A percentile compares a stretch with the other conserved stretches of the same genome.
These are phyloP conservation scores for Clavaria fumosa DNA, from an alignment of 768 basidiomycete genomes.

Conservation along the genomic window DNA sequence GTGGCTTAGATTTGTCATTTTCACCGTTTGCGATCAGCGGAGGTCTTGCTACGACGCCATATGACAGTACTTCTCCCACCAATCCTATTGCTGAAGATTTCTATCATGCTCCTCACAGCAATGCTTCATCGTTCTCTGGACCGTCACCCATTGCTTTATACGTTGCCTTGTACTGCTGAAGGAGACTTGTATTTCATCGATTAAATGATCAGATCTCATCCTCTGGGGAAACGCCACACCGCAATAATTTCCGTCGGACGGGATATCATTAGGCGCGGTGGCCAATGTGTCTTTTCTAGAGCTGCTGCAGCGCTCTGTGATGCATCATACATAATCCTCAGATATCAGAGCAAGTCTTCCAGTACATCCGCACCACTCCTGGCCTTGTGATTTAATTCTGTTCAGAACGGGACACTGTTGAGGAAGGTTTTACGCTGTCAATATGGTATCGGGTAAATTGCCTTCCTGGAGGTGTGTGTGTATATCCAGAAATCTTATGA, in stretches of 20 bases:
- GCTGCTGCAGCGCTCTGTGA: too few species aligned
- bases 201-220: constrained; percentile 5
- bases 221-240: constrained; percentile 4
- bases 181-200: not conserved
- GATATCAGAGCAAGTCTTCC: constrained; percentile 1
- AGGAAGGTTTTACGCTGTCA: not conserved
- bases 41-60: constrained; percentile 2
- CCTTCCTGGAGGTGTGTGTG: too few species aligned
- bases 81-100: too few species aligned
- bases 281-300: constrained; percentile 1
- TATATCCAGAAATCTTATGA: not conserved
- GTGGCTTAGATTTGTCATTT: constrained; percentile 2
- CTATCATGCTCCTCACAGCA: too few species aligned
- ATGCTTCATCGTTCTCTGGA: too few species aligned
- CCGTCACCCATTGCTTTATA: not conserved
- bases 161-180: not conserved
- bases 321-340: too few species aligned
- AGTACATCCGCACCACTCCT: too few species aligned
- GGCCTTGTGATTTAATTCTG: too few species aligned
- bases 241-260: too few species aligned
- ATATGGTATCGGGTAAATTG: too few species aligned
- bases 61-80: too few species aligned
- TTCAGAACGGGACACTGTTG: constrained; percentile 2
- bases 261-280: too few species aligned
- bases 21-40: constrained; percentile 1